Conservation (phyloP, 2,329 filamentous ascomycete genomes). For the Thielaviopsis euricoi region DNA sequence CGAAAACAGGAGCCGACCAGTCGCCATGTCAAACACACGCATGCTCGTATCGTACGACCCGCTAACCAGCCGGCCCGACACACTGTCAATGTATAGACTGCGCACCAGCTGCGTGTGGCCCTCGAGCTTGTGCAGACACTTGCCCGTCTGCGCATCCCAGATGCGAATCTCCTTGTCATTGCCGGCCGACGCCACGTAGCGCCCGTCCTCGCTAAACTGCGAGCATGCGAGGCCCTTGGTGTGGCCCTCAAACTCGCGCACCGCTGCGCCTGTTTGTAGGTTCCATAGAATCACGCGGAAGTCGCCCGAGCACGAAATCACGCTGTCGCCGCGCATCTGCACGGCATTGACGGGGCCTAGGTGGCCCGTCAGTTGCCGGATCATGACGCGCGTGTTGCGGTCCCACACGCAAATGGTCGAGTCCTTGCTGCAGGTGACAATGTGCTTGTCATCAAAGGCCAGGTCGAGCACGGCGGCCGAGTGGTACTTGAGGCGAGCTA, state of each 20-base stretch:
- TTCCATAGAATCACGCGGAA: slow-evolving; percentile 93
- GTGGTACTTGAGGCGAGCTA: slow-evolving; percentile 64
- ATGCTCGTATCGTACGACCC: slow-evolving; percentile 93
- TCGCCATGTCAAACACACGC: slow-evolving; percentile 80
- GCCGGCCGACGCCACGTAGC: slow-evolving; percentile 80
- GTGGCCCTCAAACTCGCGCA: slow-evolving; percentile 80
- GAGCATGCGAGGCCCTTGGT: slow-evolving; percentile 90
- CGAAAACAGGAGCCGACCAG: slow-evolving; percentile 60
- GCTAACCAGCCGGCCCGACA: slow-evolving; percentile 72
- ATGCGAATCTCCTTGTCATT: slow-evolving; percentile 94
- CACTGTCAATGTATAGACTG: slow-evolving; percentile 76
- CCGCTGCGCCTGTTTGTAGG: slow-evolving; percentile 69
- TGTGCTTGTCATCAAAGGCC: slow-evolving; percentile 79
- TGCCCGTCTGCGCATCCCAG: slow-evolving; percentile 83
- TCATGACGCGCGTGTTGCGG: slow-evolving; percentile 54
- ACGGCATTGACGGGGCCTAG: slow-evolving; percentile 90
- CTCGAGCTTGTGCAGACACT: slow-evolving; percentile 61
- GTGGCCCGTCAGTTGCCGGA: slow-evolving; percentile 73
- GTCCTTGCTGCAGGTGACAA: slow-evolving; percentile 96
- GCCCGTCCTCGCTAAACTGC: slow-evolving; percentile 90
- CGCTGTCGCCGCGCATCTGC: slow-evolving; percentile 79
- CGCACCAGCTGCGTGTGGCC: slow-evolving; percentile 79
- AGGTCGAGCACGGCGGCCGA: slow-evolving; percentile 82
- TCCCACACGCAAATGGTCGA: slow-evolving; percentile 90
- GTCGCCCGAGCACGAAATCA: slow-evolving; percentile 88